Conservation (phyloP, 2,329 filamentous ascomycete genomes). For the Sporothrix phasma region DNA sequence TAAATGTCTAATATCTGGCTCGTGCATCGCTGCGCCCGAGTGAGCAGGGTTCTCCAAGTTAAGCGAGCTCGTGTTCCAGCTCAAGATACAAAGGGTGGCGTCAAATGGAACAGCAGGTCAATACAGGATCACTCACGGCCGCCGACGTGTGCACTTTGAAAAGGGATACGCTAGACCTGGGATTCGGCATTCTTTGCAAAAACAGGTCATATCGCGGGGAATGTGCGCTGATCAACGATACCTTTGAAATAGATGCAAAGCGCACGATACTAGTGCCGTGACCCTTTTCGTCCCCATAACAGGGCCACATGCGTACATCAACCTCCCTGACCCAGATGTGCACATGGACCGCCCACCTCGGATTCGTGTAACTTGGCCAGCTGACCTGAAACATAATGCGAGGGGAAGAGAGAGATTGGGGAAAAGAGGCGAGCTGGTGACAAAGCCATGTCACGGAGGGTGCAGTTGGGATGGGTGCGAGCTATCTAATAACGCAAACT, state of each 20-base stretch:
- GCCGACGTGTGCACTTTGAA: too few species aligned
- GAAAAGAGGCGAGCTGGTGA: neutral
- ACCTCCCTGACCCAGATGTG: neutral
- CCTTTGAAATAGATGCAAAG: too few species aligned
- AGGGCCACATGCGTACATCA: too few species aligned
- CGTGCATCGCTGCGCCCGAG: neutral
- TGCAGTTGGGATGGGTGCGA: neutral
- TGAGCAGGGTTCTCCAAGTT: neutral
- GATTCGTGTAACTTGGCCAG: neutral
- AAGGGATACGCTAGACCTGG: neutral
- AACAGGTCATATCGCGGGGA: too few species aligned
- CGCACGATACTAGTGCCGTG: too few species aligned
- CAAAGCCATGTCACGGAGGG: neutral
- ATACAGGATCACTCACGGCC: too few species aligned
- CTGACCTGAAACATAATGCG: constrained; percentile 3
- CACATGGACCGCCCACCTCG: neutral
- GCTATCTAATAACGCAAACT: neutral
- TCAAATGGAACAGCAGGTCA: too few species aligned
- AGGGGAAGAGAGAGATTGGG: neutral
- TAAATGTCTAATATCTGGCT: neutral
- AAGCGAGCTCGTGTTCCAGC: neutral
- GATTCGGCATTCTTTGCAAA: neutral
- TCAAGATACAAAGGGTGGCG: neutral
- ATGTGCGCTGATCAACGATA: too few species aligned
- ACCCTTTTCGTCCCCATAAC: too few species aligned